phyloP scores from a whole-genome alignment of 441 rosid genomes.

The Omphalea diandra region DNA sequence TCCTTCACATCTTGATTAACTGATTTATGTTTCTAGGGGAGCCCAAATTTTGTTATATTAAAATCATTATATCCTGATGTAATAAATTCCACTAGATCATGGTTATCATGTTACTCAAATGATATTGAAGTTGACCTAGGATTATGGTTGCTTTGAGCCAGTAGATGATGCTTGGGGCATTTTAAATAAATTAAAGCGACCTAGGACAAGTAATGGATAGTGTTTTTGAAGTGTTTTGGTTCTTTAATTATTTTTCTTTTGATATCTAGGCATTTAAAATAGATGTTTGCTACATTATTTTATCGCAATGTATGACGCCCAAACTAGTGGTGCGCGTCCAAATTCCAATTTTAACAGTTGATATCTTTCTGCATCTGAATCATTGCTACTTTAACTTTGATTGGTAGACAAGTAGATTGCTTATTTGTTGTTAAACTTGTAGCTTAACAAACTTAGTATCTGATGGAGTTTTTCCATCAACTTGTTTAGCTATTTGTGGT shows the following conservation, averaged over 20 bases:
- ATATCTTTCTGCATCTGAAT: too few species aligned
- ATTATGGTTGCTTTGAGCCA: neutral
- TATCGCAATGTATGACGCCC: too few species aligned
- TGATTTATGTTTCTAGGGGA: neutral
- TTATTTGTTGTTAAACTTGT: too few species aligned
- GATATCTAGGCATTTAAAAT: too few species aligned
- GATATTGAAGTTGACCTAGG: neutral
- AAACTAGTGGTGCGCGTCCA: too few species aligned
- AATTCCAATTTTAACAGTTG: too few species aligned
- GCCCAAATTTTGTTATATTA: neutral
- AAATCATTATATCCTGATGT: neutral
- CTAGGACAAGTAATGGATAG: neutral
- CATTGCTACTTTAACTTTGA: too few species aligned
- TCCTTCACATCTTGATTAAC: neutral
- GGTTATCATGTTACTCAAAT: neutral
- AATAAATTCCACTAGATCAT: neutral
- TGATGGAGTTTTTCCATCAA: neutral
- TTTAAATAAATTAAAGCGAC: neutral
- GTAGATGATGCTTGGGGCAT: neutral
- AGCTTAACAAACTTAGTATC: neutral
- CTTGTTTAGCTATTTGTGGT: neutral
- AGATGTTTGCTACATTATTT: too few species aligned
- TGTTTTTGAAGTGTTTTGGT: neutral
- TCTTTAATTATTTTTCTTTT: too few species aligned
- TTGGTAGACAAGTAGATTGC: too few species aligned